phyloP scores from a whole-genome alignment of 176 grass and related monocot species.

The Oryza meyeriana region DNA sequence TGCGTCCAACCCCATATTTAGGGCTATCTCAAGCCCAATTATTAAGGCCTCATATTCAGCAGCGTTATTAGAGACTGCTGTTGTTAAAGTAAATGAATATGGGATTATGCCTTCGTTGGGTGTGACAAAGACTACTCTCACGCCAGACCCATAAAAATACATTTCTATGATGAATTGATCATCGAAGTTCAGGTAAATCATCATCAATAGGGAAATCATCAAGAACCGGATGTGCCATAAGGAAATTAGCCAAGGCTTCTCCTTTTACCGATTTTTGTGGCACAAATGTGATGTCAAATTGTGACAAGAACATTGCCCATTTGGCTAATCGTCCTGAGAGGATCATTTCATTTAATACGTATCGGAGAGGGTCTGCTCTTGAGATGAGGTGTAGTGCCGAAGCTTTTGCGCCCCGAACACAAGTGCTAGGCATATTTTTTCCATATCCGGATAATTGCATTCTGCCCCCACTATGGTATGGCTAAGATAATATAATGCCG shows the following conservation, averaged over 20 bases:
- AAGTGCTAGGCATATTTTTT: neutral
- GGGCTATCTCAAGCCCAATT: neutral
- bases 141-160: neutral
- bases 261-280: neutral
- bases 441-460: neutral
- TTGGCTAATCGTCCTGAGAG: neutral
- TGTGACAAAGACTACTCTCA: neutral
- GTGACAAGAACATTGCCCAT: neutral
- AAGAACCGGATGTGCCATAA: neutral
- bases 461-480: neutral
- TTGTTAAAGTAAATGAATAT: neutral
- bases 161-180: neutral
- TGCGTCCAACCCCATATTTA: neutral
- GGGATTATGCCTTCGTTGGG: neutral
- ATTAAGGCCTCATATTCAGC: neutral
- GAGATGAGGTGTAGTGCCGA: neutral
- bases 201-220: neutral
- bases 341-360: neutral
- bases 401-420: neutral
- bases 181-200: neutral
- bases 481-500: neutral
- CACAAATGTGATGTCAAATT: neutral
- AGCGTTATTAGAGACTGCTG: neutral
- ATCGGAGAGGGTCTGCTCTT: too few species aligned
- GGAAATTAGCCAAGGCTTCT: neutral